Conservation (phyloP, 2,329 filamentous ascomycete genomes). For the Neonectria coccinea region DNA sequence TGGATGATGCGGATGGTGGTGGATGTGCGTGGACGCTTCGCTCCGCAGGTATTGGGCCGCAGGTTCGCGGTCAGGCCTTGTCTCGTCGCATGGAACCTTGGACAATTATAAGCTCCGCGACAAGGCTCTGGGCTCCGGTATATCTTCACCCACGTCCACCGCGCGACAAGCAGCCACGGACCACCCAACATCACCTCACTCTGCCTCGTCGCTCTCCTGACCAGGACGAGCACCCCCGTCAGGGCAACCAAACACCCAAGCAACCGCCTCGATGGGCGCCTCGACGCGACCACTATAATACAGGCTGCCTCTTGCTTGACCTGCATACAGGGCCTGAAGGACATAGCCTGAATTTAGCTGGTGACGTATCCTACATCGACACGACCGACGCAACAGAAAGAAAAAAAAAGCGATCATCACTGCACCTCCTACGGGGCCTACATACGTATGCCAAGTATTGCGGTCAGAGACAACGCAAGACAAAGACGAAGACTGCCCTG, state of each 20-base stretch:
- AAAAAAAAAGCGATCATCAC: constrained; percentile 15
- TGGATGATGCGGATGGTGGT: not conserved
- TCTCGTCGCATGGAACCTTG: constrained; percentile 11
- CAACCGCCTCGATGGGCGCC: constrained; percentile 32
- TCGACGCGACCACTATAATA: constrained; percentile 39
- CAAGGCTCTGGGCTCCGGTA: constrained; percentile 15
- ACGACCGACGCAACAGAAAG: constrained; percentile 33
- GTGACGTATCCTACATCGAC: constrained; percentile 43
- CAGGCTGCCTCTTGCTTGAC: constrained; percentile 35
- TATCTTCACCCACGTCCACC: constrained; percentile 27
- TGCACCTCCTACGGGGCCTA: constrained; percentile 10
- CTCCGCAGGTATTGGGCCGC: constrained; percentile 23
- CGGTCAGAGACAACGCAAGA: not conserved
- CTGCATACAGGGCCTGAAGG: constrained; percentile 35
- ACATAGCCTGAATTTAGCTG: constrained; percentile 34
- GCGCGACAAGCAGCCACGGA: constrained; percentile 39
- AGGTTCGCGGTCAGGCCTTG: constrained; percentile 13
- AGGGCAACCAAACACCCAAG: constrained; percentile 41
- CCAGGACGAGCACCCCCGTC: constrained; percentile 39
- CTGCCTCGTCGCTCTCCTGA: constrained; percentile 45
- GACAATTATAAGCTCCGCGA: constrained; percentile 3
- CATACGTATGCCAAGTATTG: constrained; percentile 37
- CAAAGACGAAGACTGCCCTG: constrained; percentile 12
- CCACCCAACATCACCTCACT: constrained; percentile 47
- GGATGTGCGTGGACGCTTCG: not conserved